Evolutionary conservation across 495 filamentous ascomycete genomes (phyloP).

Genomic region (Penicillium roqueforti): DNA sequence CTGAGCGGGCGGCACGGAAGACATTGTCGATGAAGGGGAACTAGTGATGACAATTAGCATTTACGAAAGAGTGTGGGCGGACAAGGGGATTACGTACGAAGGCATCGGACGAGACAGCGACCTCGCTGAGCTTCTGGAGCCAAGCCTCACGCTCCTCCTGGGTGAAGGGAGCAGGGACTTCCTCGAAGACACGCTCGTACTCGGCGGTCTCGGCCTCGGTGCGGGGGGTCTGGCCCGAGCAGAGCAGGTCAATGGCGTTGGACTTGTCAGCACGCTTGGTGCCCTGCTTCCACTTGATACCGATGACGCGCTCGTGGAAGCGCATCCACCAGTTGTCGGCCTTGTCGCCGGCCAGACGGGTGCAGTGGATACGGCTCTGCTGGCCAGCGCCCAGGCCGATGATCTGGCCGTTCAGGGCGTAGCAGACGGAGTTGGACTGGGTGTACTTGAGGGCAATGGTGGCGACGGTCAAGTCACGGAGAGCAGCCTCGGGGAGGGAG

Average conservation of each 20-base stretch:
- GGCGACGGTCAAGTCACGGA: conserved; percentile 88
- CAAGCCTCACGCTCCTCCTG: conserved; percentile 78
- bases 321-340: conserved; percentile 99
- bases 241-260: conserved; percentile 94
- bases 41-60: conserved; percentile 36
- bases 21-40: conserved; percentile 99
- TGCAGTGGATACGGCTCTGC: conserved; percentile 97
- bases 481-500: conserved; percentile 70
- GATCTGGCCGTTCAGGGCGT: conserved; percentile 90
- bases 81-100: conserved; percentile 60
- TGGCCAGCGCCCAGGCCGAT: conserved; percentile 94
- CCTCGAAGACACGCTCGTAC: conserved; percentile 87
- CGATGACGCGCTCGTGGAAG: conserved; percentile 82
- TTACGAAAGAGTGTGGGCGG: conserved; percentile 1
- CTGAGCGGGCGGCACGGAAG: conserved; percentile 80
- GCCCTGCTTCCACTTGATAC: conserved; percentile 94
- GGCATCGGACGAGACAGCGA: conserved; percentile 86
- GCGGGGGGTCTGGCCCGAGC: conserved; percentile 78
- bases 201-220: conserved; percentile 73
- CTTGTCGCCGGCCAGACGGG: conserved; percentile 96
- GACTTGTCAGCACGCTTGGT: conserved; percentile 94
- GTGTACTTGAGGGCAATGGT: conserved; percentile 98
- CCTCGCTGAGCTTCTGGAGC: conserved; percentile 73
- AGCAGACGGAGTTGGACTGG: conserved; percentile 98
- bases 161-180: conserved; percentile 80